phyloP scores from a whole-genome alignment of 1,139 yeast genomes.

The Saccharomyces hybrid region DNA sequence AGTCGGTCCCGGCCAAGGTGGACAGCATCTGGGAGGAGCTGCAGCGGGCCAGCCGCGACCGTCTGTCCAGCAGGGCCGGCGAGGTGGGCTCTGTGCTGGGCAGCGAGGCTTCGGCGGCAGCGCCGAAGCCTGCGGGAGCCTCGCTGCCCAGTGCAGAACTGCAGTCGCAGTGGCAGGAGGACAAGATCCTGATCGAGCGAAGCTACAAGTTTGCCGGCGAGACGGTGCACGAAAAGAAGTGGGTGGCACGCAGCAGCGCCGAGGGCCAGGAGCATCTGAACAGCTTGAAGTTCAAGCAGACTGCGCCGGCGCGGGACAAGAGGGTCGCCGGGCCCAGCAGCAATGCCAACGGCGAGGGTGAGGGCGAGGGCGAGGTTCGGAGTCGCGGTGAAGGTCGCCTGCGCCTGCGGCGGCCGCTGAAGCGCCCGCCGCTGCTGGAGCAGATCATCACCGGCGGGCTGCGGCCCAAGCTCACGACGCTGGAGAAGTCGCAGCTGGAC shows the following conservation, averaged over 20 bases:
- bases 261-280: slow-evolving; percentile 78
- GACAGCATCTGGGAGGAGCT: slow-evolving; percentile 48
- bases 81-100: slow-evolving; percentile 24
- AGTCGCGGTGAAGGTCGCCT: background rate
- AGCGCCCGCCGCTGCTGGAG: slow-evolving; percentile 71
- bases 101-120: background rate
- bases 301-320: slow-evolving; percentile 23
- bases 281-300: slow-evolving; percentile 39
- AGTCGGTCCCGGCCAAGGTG: slow-evolving; percentile 27
- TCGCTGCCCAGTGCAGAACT: slow-evolving; percentile 11
- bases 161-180: slow-evolving; percentile 28
- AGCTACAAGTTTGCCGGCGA: slow-evolving; percentile 89
- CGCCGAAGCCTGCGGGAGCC: slow-evolving; percentile 1
- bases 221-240: slow-evolving; percentile 63
- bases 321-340: no score
- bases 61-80: slow-evolving; percentile 16
- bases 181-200: slow-evolving; percentile 62
- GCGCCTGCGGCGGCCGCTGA: slow-evolving; percentile 38
- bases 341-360: background rate
- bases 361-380: background rate
- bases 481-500: slow-evolving; percentile 86
- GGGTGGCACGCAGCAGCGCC: slow-evolving; percentile 69
- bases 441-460: slow-evolving; percentile 54
- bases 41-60: slow-evolving; percentile 21
- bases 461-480: slow-evolving; percentile 69